phyloP scores from a whole-genome alignment of 2,329 filamentous ascomycete species.

The Zymoseptoria ardabiliae region DNA sequence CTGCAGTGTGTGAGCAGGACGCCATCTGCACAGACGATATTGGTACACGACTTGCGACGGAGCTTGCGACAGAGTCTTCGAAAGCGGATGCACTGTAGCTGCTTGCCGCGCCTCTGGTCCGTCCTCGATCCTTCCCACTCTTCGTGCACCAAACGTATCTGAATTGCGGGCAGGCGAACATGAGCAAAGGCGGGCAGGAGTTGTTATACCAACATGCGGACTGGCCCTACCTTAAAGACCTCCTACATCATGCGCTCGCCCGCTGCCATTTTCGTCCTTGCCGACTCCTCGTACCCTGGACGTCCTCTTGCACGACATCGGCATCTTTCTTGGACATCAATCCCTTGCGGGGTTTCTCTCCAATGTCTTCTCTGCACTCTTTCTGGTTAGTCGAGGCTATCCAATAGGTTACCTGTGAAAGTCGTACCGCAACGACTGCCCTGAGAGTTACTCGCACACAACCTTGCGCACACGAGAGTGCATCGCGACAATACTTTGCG shows the following conservation, averaged over 20 bases:
- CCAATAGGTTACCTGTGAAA: neutral
- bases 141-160: neutral
- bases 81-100: neutral
- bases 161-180: neutral
- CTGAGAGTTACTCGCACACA: neutral
- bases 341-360: neutral
- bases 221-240: neutral
- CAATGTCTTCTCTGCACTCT: neutral
- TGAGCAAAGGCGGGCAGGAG: neutral
- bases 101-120: neutral
- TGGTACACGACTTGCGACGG: neutral
- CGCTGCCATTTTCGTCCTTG: neutral
- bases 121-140: neutral
- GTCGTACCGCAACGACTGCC: neutral
- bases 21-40: neutral
- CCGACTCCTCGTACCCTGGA: neutral
- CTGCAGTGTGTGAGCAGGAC: neutral
- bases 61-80: neutral
- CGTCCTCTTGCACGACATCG: neutral
- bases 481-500: neutral
- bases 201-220: neutral
- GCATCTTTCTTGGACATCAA: neutral
- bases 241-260: neutral
- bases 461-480: neutral
- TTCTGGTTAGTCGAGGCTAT: neutral